phyloP scores from a whole-genome alignment of 2,329 filamentous ascomycete species.

The Lasiodiplodia theobromae region DNA sequence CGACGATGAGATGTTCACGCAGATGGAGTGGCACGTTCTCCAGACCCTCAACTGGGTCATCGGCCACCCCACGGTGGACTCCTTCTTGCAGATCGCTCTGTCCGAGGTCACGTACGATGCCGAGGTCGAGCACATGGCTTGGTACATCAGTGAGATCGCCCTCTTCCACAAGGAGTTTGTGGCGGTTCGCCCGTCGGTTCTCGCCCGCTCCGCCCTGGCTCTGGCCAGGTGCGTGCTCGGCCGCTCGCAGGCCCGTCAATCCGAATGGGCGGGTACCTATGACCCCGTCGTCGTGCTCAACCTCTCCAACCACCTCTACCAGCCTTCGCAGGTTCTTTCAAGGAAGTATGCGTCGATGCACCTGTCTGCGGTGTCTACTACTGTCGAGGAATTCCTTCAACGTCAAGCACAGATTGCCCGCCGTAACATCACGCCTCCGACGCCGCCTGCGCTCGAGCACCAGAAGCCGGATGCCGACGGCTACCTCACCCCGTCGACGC shows the following conservation, averaged over 20 bases:
- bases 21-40: slow-evolving; percentile 99
- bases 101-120: slow-evolving; percentile 76
- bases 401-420: slow-evolving; percentile 64
- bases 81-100: slow-evolving; percentile 87
- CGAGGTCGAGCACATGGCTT: slow-evolving; percentile 92
- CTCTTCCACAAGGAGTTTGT: slow-evolving; percentile 98
- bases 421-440: slow-evolving; percentile 55
- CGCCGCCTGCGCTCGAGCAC: slow-evolving; percentile 65
- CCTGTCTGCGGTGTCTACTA: slow-evolving; percentile 69
- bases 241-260: slow-evolving; percentile 76
- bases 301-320: slow-evolving; percentile 70
- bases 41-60: slow-evolving; percentile 97
- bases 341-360: slow-evolving; percentile 73
- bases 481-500: slow-evolving; percentile 75
- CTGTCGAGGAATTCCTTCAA: slow-evolving; percentile 71
- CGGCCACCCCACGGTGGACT: slow-evolving; percentile 94
- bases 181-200: slow-evolving; percentile 85
- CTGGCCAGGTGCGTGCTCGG: slow-evolving; percentile 86
- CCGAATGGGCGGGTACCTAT: slow-evolving; percentile 75
- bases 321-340: slow-evolving; percentile 71
- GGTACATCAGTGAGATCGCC: slow-evolving; percentile 93
- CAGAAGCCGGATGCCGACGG: slow-evolving; percentile 54
- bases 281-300: slow-evolving; percentile 72
- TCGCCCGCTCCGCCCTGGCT: slow-evolving; percentile 86
- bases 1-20: slow-evolving; percentile 99